Percentiles rank a stretch among this genome's conserved stretches.
Conservation (phyloP, 495 filamentous ascomycete species). For the Hypoxylon fragiforme region DNA sequence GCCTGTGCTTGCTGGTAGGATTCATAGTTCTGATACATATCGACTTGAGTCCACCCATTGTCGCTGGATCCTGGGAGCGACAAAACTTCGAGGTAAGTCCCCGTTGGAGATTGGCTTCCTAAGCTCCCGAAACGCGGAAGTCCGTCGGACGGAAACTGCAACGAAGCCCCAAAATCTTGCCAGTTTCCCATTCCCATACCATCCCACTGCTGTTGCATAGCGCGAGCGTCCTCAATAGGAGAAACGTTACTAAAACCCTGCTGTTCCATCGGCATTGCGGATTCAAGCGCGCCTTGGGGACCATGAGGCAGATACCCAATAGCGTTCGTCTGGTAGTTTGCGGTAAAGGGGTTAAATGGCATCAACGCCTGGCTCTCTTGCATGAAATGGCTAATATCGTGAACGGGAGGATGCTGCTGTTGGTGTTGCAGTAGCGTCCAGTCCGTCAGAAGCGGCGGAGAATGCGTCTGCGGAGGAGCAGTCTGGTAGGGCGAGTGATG, state of each 20-base stretch:
- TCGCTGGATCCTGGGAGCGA: conserved; percentile 80
- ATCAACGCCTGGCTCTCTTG: conserved; percentile 52
- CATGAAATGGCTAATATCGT: conserved; percentile 57
- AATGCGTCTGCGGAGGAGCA: conserved; percentile 42
- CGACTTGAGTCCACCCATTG: conserved; percentile 79
- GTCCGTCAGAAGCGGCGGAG: conserved; percentile 51
- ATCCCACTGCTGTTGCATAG: conserved; percentile 57
- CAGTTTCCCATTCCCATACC: conserved; percentile 62
- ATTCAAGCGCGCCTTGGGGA: conserved; percentile 65
- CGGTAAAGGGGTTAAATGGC: conserved; percentile 51
- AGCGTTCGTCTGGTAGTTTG: conserved; percentile 57
- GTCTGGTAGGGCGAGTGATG: conserved; percentile 54
- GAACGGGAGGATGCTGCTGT: conserved; percentile 52
- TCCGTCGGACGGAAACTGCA: conserved; percentile 56
- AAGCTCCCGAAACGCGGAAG: conserved; percentile 58
- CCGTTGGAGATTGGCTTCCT: conserved; percentile 80
- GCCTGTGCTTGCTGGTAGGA: conserved; percentile 52
- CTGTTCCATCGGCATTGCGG: conserved; percentile 66
- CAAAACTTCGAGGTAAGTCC: conserved; percentile 79
- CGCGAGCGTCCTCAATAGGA: conserved; percentile 65
- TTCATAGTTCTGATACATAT: conserved; percentile 56
- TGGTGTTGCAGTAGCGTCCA: conserved; percentile 55
- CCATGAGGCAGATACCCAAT: conserved; percentile 73
- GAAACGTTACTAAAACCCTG: conserved; percentile 63
- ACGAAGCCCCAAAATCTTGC: conserved; percentile 69